Evolutionary conservation across 164 flowering plant species (phyloP).

Genomic region (Stephania yunnanensis): DNA sequence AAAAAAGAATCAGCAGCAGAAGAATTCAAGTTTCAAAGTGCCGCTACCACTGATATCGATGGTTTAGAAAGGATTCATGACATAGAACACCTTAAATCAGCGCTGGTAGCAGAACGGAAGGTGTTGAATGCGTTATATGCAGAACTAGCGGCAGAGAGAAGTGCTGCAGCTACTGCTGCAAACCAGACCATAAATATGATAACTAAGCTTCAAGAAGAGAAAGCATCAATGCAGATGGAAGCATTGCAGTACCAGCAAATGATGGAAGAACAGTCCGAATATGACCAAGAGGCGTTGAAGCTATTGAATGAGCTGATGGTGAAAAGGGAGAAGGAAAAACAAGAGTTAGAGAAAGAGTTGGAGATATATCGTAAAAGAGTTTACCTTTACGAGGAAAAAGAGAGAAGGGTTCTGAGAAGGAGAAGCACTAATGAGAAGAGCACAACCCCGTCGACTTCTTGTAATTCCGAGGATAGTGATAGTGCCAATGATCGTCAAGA

Average conservation of each 20-base stretch:
- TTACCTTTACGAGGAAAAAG: constrained; percentile 43
- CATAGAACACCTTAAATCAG: constrained; percentile 50
- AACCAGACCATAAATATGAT: constrained; percentile 97
- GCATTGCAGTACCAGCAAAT: constrained; percentile 89
- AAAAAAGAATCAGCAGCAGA: constrained; percentile 46
- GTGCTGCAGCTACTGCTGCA: constrained; percentile 78
- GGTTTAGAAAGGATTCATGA: constrained; percentile 33
- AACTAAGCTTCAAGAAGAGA: constrained; percentile 88
- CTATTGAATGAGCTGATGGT: constrained; percentile 79
- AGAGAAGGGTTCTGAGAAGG: constrained; percentile 36
- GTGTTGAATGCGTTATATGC: constrained; percentile 55
- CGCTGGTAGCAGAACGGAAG: constrained; percentile 47
- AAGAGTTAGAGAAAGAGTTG: constrained; percentile 63
- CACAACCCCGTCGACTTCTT: constrained; percentile 40
- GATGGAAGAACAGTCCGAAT: constrained; percentile 97
- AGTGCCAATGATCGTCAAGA: constrained; percentile 27
- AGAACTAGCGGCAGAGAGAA: constrained; percentile 88
- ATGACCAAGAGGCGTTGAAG: constrained; percentile 82
- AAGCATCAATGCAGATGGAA: constrained; percentile 90
- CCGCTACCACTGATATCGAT: constrained; percentile 41
- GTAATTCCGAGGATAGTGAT: constrained; percentile 55
- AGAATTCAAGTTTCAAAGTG: constrained; percentile 60
- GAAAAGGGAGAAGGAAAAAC: constrained; percentile 82
- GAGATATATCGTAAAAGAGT: constrained; percentile 49
- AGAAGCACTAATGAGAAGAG: constrained; percentile 37